Percentiles rank a stretch among this genome's conserved stretches.
These are phyloP conservation scores for Pholiota conissans DNA, from an alignment of 768 basidiomycete genomes.

Conservation along the genomic window DNA sequence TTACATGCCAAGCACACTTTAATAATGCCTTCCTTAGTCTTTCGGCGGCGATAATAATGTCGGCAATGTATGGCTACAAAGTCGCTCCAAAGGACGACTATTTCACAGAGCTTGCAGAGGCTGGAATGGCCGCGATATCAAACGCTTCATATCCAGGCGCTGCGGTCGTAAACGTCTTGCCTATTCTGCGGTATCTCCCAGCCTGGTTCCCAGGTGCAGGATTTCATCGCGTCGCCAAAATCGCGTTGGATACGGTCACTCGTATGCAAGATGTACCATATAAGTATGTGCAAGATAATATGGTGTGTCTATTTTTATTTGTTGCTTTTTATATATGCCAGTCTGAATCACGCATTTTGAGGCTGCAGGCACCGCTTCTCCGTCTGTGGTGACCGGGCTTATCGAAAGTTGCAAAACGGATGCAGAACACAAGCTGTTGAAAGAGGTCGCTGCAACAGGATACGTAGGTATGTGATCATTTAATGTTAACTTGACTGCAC, in stretches of 20 bases:
- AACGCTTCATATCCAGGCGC: constrained; percentile 10
- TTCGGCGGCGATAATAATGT: constrained; percentile 12
- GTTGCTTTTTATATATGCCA: neutral
- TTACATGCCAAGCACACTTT: no score
- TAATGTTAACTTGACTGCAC: neutral
- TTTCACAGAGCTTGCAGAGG: constrained; percentile 5
- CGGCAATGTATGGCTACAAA: constrained; percentile 13
- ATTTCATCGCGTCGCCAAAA: constrained; percentile 3
- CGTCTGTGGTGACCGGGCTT: neutral
- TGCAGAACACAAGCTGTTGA: neutral
- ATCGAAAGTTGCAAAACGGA: neutral
- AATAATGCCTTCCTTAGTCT: no score
- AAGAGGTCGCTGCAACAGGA: neutral
- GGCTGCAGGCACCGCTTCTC: neutral
- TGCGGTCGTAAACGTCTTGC: constrained; percentile 10
- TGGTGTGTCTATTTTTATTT: neutral
- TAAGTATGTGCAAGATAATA: neutral
- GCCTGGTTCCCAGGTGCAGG: constrained; percentile 14
- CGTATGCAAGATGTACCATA: neutral
- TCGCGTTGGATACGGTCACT: neutral
- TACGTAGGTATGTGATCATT: neutral
- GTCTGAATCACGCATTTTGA: neutral
- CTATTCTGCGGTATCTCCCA: constrained; percentile 13
- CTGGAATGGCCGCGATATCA: neutral
- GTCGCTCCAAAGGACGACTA: neutral